These are phyloP conservation scores for Wickerhamiella azyma DNA, from an alignment of 805 yeast species.

Conservation along the genomic window DNA sequence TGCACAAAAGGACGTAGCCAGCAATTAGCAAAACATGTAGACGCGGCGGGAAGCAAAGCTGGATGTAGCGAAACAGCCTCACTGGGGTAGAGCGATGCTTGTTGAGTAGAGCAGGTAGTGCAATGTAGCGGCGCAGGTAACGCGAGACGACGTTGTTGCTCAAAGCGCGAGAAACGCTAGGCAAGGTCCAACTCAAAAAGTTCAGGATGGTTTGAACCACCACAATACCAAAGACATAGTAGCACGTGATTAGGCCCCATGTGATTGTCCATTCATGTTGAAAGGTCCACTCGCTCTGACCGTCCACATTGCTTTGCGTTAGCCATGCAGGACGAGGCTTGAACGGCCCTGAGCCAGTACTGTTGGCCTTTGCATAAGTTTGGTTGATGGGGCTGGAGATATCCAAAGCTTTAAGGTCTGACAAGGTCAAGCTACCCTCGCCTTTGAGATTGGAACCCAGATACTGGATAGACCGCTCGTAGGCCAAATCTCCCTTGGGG, in stretches of 20 bases:
- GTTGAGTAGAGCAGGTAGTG: constrained; percentile 8
- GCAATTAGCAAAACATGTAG: constrained; percentile 3
- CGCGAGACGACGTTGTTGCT: constrained; percentile 6
- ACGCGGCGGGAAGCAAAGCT: constrained; percentile 6
- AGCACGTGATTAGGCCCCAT: constrained; percentile 5
- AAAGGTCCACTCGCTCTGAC: constrained; percentile 4
- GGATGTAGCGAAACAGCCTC: constrained; percentile 1
- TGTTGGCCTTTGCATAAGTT: constrained; percentile 6
- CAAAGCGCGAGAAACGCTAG: constrained; percentile 2
- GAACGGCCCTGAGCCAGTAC: constrained; percentile 3
- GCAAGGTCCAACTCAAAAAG: constrained; percentile 10
- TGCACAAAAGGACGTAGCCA: constrained; percentile 5
- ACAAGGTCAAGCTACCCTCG: background rate
- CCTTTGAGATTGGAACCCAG: background rate
- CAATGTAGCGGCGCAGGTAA: constrained; percentile 4
- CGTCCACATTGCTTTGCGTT: background rate
- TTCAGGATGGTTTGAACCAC: constrained; percentile 8
- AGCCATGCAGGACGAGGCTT: constrained; percentile 1
- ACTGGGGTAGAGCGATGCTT: constrained; percentile 4
- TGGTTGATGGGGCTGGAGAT: constrained; percentile 4
- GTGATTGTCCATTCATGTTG: constrained; percentile 2
- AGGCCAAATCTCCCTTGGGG: background rate
- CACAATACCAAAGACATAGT: constrained; percentile 11
- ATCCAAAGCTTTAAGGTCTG: background rate
- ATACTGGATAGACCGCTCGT: background rate